These are phyloP conservation scores for Xylaria sp. DNA, from an alignment of 2,329 filamentous ascomycete genomes.

Conservation along the genomic window DNA sequence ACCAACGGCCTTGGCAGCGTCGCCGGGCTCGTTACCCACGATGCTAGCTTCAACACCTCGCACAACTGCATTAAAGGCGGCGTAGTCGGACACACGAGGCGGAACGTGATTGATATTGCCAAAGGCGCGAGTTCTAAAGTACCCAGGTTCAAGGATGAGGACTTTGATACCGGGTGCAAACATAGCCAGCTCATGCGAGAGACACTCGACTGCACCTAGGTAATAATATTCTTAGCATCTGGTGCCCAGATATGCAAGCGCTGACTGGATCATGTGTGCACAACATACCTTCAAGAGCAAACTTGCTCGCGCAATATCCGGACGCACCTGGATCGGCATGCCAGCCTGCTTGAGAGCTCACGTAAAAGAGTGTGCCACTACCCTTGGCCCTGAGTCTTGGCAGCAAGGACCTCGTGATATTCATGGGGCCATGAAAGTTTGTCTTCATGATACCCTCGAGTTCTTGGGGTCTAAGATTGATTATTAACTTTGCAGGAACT, in stretches of 20 bases:
- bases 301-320: constrained; percentile 35
- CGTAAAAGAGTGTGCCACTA: constrained; percentile 42
- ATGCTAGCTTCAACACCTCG: constrained; percentile 38
- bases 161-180: constrained; percentile 43
- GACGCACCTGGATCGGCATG: constrained; percentile 40
- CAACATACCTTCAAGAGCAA: constrained; percentile 35
- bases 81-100: constrained; percentile 37
- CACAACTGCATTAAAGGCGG: constrained; percentile 42
- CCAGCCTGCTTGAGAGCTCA: constrained; percentile 46
- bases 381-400: constrained; percentile 42
- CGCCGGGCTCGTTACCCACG: constrained; percentile 36
- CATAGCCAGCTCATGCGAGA: constrained; percentile 42
- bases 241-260: not conserved
- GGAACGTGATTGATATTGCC: constrained; percentile 37
- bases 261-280: not conserved
- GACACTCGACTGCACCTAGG: constrained; percentile 40
- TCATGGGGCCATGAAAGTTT: constrained; percentile 48
- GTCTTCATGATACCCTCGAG: constrained; percentile 39
- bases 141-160: constrained; percentile 49
- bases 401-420: constrained; percentile 44
- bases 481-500: not conserved
- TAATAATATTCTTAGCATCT: not conserved
- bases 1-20: constrained; percentile 34
- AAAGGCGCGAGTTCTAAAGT: constrained; percentile 51
- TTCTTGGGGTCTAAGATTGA: constrained; percentile 32